These are phyloP conservation scores for Ambrosiella cleistominuta DNA, from an alignment of 2,329 filamentous ascomycete species.

Conservation along the genomic window DNA sequence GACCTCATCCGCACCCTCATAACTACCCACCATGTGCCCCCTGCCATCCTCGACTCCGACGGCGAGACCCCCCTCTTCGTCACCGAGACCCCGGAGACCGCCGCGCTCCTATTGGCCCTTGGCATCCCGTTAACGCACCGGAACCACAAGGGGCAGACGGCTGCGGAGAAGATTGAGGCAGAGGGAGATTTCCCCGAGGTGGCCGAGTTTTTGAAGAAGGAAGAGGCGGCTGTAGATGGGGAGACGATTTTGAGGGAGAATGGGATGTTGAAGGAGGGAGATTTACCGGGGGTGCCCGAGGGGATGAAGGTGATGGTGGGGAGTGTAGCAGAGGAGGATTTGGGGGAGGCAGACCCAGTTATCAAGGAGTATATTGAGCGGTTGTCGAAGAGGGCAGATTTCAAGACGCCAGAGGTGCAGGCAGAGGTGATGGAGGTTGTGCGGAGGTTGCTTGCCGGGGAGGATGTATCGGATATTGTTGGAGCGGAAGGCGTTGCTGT, in stretches of 20 bases:
- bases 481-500: background rate
- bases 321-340: constrained; percentile 45
- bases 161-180: constrained; percentile 58
- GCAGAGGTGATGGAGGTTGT: constrained; percentile 61
- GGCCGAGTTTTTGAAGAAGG: constrained; percentile 46
- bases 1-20: constrained; percentile 62
- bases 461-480: constrained; percentile 35
- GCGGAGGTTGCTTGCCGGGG: constrained; percentile 57
- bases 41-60: constrained; percentile 77
- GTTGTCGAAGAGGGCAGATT: constrained; percentile 66
- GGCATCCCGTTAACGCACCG: constrained; percentile 46
- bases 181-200: constrained; percentile 67
- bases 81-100: constrained; percentile 65
- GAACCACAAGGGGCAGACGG: constrained; percentile 63
- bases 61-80: constrained; percentile 88
- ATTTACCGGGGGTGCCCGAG: constrained; percentile 32
- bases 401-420: constrained; percentile 66
- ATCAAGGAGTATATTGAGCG: constrained; percentile 79
- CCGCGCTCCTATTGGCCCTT: constrained; percentile 63
- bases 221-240: constrained; percentile 3
- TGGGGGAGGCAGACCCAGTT: constrained; percentile 51
- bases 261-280: constrained; percentile 17
- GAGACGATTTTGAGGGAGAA: constrained; percentile 16
- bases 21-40: constrained; percentile 56
- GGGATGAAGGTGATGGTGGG: constrained; percentile 65